These are phyloP conservation scores for Hanseniaspora hatyaiensis DNA, from an alignment of 805 yeast species.

Conservation along the genomic window DNA sequence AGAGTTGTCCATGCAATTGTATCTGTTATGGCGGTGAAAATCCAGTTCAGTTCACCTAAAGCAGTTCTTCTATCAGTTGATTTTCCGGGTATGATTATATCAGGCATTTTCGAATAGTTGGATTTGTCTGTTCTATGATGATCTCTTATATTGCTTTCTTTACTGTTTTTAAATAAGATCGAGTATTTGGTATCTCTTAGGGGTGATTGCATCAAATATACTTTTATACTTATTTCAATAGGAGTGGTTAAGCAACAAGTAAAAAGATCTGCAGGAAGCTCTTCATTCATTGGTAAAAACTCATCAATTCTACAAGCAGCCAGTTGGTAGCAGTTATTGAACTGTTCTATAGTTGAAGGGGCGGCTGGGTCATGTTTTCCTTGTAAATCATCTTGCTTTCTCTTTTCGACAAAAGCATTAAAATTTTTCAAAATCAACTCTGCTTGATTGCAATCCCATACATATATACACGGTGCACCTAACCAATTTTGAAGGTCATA, in stretches of 20 bases:
- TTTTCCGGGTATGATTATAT: constrained; percentile 72
- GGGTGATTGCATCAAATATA: constrained; percentile 81
- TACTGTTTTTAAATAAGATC: constrained; percentile 31
- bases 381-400: constrained; percentile 76
- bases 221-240: constrained; percentile 80
- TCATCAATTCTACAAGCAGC: constrained; percentile 89
- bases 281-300: constrained; percentile 82
- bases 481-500: constrained; percentile 93
- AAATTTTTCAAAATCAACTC: constrained; percentile 86
- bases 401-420: constrained; percentile 76
- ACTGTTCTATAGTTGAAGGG: constrained; percentile 38
- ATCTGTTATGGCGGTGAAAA: constrained; percentile 93
- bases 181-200: constrained; percentile 37
- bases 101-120: constrained; percentile 26
- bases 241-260: constrained; percentile 94
- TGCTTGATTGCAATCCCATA: constrained; percentile 88
- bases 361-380: constrained; percentile 35
- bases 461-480: constrained; percentile 94
- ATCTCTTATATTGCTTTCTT: constrained; percentile 21
- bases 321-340: constrained; percentile 77
- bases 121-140: constrained; percentile 19
- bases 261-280: constrained; percentile 88
- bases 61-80: constrained; percentile 90
- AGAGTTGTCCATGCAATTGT: constrained; percentile 95
- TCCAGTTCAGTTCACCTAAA: constrained; percentile 92